Percentiles rank a stretch among this genome's conserved stretches.
phyloP scores from a whole-genome alignment of 176 grass and related monocot genomes.

The Oryza officinalis region DNA sequence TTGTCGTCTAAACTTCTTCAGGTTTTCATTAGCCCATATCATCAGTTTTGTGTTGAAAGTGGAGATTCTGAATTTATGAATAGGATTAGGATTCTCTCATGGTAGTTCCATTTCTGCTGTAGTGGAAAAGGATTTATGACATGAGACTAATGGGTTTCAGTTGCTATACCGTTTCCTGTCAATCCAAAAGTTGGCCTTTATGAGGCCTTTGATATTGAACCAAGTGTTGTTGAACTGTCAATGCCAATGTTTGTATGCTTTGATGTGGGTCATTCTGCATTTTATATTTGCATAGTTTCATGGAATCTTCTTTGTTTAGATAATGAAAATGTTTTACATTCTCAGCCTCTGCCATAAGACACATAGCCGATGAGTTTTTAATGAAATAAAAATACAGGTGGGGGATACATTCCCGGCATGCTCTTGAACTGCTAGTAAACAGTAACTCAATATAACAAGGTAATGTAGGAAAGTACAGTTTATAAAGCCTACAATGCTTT shows the following conservation, averaged over 20 bases:
- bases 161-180: constrained; percentile 17
- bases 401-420: too few relatives aligned
- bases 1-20: constrained; percentile 5
- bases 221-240: background rate
- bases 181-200: background rate
- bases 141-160: constrained; percentile 15
- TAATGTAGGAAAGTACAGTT: too few relatives aligned
- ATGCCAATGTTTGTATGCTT: background rate
- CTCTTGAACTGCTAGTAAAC: too few relatives aligned
- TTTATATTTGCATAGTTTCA: background rate
- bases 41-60: background rate
- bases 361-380: too few relatives aligned
- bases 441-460: too few relatives aligned
- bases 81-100: constrained; percentile 26
- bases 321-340: too few relatives aligned
- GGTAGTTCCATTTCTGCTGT: constrained; percentile 14
- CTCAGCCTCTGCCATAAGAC: too few relatives aligned
- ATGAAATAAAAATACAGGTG: too few relatives aligned
- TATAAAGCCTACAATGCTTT: too few relatives aligned
- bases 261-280: background rate
- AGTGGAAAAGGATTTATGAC: constrained; percentile 22
- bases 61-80: constrained; percentile 11
- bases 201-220: constrained; percentile 16
- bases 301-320: background rate
- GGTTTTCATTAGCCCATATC: constrained; percentile 30